phyloP scores from a whole-genome alignment of 306 rosid species.

The Crataegus laevigata region DNA sequence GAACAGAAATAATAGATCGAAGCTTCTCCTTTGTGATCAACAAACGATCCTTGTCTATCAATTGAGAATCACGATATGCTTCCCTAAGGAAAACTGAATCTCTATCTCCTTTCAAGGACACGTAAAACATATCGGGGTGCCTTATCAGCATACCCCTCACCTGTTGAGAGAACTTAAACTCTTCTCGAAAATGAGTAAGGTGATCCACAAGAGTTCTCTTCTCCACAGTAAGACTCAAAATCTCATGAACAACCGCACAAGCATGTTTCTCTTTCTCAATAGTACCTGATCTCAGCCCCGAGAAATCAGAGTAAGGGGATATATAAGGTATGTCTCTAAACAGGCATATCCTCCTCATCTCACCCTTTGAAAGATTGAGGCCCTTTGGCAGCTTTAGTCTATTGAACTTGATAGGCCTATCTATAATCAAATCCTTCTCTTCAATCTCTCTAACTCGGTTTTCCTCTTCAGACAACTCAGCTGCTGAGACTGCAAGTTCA shows the following conservation, averaged over 20 bases:
- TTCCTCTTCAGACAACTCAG: slow-evolving; percentile 70
- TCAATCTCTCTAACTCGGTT: slow-evolving; percentile 50
- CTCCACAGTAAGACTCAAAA: slow-evolving; percentile 79
- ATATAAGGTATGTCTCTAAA: slow-evolving; percentile 76
- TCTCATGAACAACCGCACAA: slow-evolving; percentile 81
- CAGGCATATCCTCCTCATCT: slow-evolving; percentile 58
- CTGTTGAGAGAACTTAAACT: slow-evolving; percentile 86
- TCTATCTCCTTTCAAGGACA: slow-evolving; percentile 80
- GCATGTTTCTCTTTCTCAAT: slow-evolving; percentile 79
- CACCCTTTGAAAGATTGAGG: slow-evolving; percentile 71
- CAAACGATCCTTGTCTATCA: slow-evolving; percentile 67
- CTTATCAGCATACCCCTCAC: slow-evolving; percentile 78
- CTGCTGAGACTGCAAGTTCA: slow-evolving; percentile 80
- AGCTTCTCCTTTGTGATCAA: slow-evolving; percentile 74
- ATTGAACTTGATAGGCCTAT: slow-evolving; percentile 66
- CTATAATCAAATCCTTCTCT: slow-evolving; percentile 71
- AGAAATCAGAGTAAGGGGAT: slow-evolving; percentile 83
- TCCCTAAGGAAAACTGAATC: slow-evolving; percentile 88
- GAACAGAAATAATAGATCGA: slow-evolving; percentile 62
- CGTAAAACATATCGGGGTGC: slow-evolving; percentile 89
- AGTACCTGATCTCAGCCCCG: slow-evolving; percentile 49
- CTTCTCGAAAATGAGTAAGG: slow-evolving; percentile 88
- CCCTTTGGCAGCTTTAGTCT: slow-evolving; percentile 73
- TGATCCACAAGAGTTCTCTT: slow-evolving; percentile 75
- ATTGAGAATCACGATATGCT: slow-evolving; percentile 67